Percentiles rank a stretch among this genome's conserved stretches.
phyloP scores from a whole-genome alignment of 495 filamentous ascomycete species.

The Daldinia loculata region DNA sequence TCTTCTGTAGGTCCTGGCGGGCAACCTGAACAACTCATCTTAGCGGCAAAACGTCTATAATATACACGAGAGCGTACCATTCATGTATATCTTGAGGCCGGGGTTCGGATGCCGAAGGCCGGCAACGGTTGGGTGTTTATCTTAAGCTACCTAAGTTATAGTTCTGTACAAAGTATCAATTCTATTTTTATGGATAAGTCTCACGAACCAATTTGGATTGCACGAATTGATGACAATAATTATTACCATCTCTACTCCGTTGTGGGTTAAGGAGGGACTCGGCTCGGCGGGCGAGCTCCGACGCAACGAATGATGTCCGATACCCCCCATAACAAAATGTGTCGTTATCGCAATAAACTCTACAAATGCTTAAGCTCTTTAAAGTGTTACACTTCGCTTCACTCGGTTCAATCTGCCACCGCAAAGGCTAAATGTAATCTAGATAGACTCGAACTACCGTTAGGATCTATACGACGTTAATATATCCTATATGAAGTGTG shows the following conservation, averaged over 20 bases:
- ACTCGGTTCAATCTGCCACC: constrained; percentile 25
- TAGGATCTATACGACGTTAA: constrained; percentile 8
- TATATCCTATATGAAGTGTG: constrained; percentile 32
- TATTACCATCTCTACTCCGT: not conserved
- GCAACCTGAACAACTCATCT: not conserved
- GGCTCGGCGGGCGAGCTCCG: not conserved
- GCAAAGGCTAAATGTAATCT: constrained; percentile 23
- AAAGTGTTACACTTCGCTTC: not conserved
- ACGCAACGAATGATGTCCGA: not conserved
- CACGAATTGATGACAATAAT: not conserved
- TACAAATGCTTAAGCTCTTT: not conserved
- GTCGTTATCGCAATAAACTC: too few relatives aligned
- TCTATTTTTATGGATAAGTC: not conserved
- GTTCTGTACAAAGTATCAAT: not conserved
- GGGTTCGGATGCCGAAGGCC: not conserved
- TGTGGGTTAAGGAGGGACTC: not conserved
- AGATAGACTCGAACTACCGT: constrained; percentile 25
- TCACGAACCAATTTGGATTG: not conserved
- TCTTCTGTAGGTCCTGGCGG: not conserved
- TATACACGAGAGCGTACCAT: not conserved
- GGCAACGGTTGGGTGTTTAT: not conserved
- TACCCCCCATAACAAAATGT: too few relatives aligned
- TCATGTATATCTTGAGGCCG: not conserved
- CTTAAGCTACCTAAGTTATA: not conserved
- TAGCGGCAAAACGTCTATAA: not conserved